Base-by-base conservation (phyloP, 106 monocot genomes). In the Dendrobium catenatum region DNA sequence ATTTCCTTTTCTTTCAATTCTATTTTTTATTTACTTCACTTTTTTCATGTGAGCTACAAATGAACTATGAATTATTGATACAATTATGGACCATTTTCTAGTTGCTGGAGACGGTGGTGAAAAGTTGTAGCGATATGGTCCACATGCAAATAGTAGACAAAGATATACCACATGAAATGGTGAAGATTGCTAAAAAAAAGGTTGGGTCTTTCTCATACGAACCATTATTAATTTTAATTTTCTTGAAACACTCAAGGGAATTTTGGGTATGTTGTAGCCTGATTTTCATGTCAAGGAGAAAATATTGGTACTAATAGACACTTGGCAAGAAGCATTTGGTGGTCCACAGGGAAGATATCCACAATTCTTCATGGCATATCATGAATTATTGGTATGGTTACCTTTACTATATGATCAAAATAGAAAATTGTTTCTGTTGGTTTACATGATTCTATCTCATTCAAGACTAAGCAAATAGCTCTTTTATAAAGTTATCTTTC, bases 151-250 rank as follows among this genome's bases (percentile, higher is more conserved):
- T 96, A 79, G 93, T 90, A 27, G 93, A 96, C 78, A 91, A 55
- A 78, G 87, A 89, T 77, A 43, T 96, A 11, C 88, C 90, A 18
- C 93, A 87, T 84, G 82, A 81, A 68, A 91, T 96, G 96, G 93
- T 86, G 72, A 96, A 91, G 73, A 90, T 96, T 67, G 91, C 87
- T n/a, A 96, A 88, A 85, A 96, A 93, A 83, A 96, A 93, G 93
- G 96, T 96, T 75, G 19, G 41, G 31, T 8, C 19, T 83, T 20
- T 7, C 29, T 68, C 37, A 59, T 64, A 16, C 59, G 49, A 44
- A 77, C 15, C 18, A 43, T 20, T 73, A 44, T 42, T 56, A 15
- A 81, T 64, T 3, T 17, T 15, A 59, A 59, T 61, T 79, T 56
- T 59, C 37, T 26, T 79, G 13, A 13, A 9, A 9, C 18, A 6